Conservation (phyloP, 23 red algal genomes). For the Gracilaria gracilis region DNA sequence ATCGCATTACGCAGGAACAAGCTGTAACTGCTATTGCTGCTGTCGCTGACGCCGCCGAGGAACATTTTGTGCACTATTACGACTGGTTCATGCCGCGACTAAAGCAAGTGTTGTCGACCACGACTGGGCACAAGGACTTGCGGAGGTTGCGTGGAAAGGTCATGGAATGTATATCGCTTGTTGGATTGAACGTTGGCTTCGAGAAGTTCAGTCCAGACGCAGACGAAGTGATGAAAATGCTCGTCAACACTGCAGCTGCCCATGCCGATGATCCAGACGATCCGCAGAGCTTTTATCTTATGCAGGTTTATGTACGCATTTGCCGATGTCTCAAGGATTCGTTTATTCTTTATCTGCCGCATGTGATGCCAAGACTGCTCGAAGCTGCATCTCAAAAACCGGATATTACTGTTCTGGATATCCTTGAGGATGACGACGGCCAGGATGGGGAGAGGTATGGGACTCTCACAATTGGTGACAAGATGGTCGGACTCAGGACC, state of each 20-base stretch:
- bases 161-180: slow-evolving; percentile 98
- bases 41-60: slow-evolving; percentile 91
- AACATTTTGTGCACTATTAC: slow-evolving; percentile 88
- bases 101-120: slow-evolving; percentile 76
- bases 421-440: slow-evolving; percentile 62
- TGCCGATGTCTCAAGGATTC: slow-evolving; percentile 83
- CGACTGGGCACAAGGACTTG: slow-evolving; percentile 78
- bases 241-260: slow-evolving; percentile 76
- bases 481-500: slow-evolving; percentile 90
- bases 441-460: slow-evolving; percentile 88
- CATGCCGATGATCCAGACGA: slow-evolving; percentile 85
- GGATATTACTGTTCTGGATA: slow-evolving; percentile 84
- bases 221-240: slow-evolving; percentile 91
- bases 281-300: slow-evolving; percentile 94
- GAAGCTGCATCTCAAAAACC: slow-evolving; percentile 85
- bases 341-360: slow-evolving; percentile 96
- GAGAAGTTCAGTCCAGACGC: slow-evolving; percentile 89
- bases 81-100: slow-evolving; percentile 97
- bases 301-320: slow-evolving; percentile 98
- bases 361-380: slow-evolving; percentile 93
- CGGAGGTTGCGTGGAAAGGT: slow-evolving; percentile 91
- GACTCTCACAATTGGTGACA: slow-evolving; percentile 88
- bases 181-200: slow-evolving; percentile 90
- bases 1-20: slow-evolving; percentile 91
- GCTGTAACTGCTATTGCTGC: slow-evolving; percentile 97